Evolutionary conservation across 768 basidiomycete genomes (phyloP).

Genomic region (Tricholoma sp.): DNA sequence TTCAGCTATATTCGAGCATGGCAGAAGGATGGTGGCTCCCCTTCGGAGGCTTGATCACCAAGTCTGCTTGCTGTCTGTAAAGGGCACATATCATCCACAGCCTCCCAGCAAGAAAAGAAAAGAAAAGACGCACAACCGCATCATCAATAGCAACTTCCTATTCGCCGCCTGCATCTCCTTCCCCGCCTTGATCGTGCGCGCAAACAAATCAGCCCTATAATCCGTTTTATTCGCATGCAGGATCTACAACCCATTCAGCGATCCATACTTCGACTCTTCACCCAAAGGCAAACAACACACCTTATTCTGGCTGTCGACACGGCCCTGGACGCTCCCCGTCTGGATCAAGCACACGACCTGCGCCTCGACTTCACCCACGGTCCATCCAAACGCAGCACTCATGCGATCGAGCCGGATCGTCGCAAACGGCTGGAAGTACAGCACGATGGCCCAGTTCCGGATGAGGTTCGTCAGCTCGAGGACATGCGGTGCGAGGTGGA

Average conservation of each 20-base stretch:
- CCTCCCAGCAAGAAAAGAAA: not conserved
- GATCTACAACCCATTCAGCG: slow-evolving; percentile 41
- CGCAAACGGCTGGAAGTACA: slow-evolving; percentile 89
- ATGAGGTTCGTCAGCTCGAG: slow-evolving; percentile 61
- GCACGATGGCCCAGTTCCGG: slow-evolving; percentile 70
- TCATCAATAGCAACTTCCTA: slow-evolving; percentile 72
- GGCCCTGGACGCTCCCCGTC: slow-evolving; percentile 69
- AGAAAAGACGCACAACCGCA: slow-evolving; percentile 67
- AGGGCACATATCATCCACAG: not conserved
- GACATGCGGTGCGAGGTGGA: slow-evolving; percentile 72
- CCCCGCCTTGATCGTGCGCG: slow-evolving; percentile 69
- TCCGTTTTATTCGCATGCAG: slow-evolving; percentile 77
- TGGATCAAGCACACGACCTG: slow-evolving; percentile 78
- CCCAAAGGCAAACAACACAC: slow-evolving; percentile 28
- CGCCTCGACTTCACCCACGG: slow-evolving; percentile 61
- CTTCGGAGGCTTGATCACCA: slow-evolving; percentile 66
- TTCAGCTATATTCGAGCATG: not conserved
- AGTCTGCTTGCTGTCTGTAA: slow-evolving; percentile 73
- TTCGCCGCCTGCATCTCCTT: slow-evolving; percentile 68
- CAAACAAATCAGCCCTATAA: slow-evolving; percentile 72
- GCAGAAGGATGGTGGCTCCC: slow-evolving; percentile 11
- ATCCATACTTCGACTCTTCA: slow-evolving; percentile 2
- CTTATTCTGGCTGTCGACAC: slow-evolving; percentile 89
- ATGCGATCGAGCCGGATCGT: slow-evolving; percentile 81
- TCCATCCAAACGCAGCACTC: slow-evolving; percentile 84